Conservation (phyloP, 257 asterid species). For the Rehmannia glutinosa region DNA sequence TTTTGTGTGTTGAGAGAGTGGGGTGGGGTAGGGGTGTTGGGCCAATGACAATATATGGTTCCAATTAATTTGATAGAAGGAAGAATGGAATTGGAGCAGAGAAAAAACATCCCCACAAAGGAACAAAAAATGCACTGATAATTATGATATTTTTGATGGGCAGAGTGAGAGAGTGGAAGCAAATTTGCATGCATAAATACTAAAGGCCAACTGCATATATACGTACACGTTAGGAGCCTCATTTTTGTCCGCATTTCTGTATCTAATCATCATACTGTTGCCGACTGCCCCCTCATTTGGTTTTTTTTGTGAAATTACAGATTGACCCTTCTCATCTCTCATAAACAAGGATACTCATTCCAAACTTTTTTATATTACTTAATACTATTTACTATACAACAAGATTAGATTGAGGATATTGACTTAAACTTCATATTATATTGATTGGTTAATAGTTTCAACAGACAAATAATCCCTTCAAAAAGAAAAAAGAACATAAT, state of each 20-base stretch:
- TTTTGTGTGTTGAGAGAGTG: too few relatives aligned
- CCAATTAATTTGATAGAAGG: slow-evolving; percentile 20
- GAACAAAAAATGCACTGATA: slow-evolving; percentile 39
- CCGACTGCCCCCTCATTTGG: slow-evolving; percentile 7
- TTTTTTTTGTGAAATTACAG: too few relatives aligned
- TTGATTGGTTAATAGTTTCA: too few relatives aligned
- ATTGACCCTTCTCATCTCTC: too few relatives aligned
- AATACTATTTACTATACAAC: too few relatives aligned
- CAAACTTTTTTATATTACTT: too few relatives aligned
- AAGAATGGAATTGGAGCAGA: slow-evolving; percentile 22
- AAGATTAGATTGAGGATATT: too few relatives aligned
- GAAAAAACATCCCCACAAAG: slow-evolving; percentile 33
- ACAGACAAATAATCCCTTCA: too few relatives aligned
- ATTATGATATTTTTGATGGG: slow-evolving; percentile 17
- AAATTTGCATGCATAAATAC: slow-evolving; percentile 49
- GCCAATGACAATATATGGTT: slow-evolving; percentile 26
- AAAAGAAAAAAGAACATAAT: too few relatives aligned
- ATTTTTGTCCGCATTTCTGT: slow-evolving; percentile 39
- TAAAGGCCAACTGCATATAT: slow-evolving; percentile 24
- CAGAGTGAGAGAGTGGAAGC: slow-evolving; percentile 14
- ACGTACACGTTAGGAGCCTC: slow-evolving; percentile 31
- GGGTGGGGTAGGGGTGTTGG: not conserved
- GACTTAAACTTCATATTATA: too few relatives aligned
- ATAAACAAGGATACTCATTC: too few relatives aligned
- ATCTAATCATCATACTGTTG: slow-evolving; percentile 28